These are phyloP conservation scores for Pisolithus sp. DNA, from an alignment of 768 basidiomycete species.

Conservation along the genomic window DNA sequence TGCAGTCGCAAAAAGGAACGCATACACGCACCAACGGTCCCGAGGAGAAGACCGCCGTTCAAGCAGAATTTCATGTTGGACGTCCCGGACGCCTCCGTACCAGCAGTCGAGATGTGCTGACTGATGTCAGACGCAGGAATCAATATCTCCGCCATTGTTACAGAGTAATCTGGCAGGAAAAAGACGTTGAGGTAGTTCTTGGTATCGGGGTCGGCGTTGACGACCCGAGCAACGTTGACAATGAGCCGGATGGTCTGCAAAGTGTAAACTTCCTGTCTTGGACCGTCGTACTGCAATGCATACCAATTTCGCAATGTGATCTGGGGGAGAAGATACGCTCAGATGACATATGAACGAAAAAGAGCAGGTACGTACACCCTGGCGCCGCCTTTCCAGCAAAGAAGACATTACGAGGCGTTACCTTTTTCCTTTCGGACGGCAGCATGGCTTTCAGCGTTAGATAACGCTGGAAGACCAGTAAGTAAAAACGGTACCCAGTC, in stretches of 20 bases:
- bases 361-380: constrained; percentile 50
- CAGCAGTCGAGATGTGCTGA: constrained; percentile 96
- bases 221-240: constrained; percentile 73
- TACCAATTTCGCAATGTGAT: constrained; percentile 89
- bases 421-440: constrained; percentile 73
- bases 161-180: constrained; percentile 96
- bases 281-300: constrained; percentile 2
- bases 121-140: constrained; percentile 92
- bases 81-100: constrained; percentile 82
- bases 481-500: neutral
- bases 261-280: neutral
- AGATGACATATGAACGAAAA: neutral
- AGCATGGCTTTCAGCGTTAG: constrained; percentile 73
- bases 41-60: constrained; percentile 84
- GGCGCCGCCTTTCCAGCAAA: constrained; percentile 98
- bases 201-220: constrained; percentile 75
- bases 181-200: constrained; percentile 80
- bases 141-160: constrained; percentile 74
- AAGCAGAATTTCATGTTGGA: constrained; percentile 89
- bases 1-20: neutral
- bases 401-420: constrained; percentile 84
- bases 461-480: constrained; percentile 54
- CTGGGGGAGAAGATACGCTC: constrained; percentile 28
- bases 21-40: constrained; percentile 57
- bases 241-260: constrained; percentile 83